Percentiles rank a stretch among this genome's conserved stretches.
Conservation (phyloP, 2,329 filamentous ascomycete genomes). For the Bipolaris cookei region DNA sequence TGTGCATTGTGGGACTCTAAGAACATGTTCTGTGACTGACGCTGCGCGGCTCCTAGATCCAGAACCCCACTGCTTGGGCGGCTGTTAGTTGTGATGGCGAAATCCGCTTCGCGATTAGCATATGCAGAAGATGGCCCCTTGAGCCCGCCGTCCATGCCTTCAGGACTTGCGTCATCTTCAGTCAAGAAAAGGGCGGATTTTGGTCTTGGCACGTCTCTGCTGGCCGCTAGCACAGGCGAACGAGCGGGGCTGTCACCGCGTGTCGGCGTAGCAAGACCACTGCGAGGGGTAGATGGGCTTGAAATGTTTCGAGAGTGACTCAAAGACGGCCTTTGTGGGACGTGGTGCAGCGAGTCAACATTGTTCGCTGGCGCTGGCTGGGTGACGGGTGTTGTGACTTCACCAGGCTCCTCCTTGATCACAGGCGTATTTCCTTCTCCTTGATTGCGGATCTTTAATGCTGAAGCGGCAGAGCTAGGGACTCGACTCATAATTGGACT, state of each 20-base stretch:
- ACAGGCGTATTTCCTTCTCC: slow-evolving; percentile 56
- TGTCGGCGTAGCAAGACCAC: slow-evolving; percentile 65
- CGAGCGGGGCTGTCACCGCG: slow-evolving; percentile 67
- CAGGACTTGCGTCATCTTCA: slow-evolving; percentile 44
- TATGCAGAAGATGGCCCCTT: slow-evolving; percentile 35
- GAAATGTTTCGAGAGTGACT: slow-evolving; percentile 52
- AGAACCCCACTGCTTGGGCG: slow-evolving; percentile 29
- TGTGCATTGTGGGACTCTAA: slow-evolving; percentile 43
- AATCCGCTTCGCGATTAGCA: slow-evolving; percentile 47
- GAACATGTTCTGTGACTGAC: slow-evolving; percentile 45
- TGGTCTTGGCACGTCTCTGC: slow-evolving; percentile 53
- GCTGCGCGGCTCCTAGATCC: slow-evolving; percentile 38
- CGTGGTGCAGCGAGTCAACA: slow-evolving; percentile 34
- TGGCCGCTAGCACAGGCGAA: slow-evolving; percentile 60
- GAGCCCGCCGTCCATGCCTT: slow-evolving; percentile 35
- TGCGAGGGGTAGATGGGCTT: slow-evolving; percentile 51
- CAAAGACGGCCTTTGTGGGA: slow-evolving; percentile 47
- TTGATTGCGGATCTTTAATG: slow-evolving; percentile 48
- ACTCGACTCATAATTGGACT: slow-evolving; percentile 69
- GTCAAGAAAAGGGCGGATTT: slow-evolving; percentile 57
- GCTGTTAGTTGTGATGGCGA: slow-evolving; percentile 39
- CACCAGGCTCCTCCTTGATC: slow-evolving; percentile 61
- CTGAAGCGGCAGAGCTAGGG: slow-evolving; percentile 53
- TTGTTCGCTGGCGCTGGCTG: slow-evolving; percentile 43
- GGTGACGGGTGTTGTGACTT: slow-evolving; percentile 45